phyloP scores from a whole-genome alignment of 352 stramenopile genomes.

The Phytophthora uliginosa region DNA sequence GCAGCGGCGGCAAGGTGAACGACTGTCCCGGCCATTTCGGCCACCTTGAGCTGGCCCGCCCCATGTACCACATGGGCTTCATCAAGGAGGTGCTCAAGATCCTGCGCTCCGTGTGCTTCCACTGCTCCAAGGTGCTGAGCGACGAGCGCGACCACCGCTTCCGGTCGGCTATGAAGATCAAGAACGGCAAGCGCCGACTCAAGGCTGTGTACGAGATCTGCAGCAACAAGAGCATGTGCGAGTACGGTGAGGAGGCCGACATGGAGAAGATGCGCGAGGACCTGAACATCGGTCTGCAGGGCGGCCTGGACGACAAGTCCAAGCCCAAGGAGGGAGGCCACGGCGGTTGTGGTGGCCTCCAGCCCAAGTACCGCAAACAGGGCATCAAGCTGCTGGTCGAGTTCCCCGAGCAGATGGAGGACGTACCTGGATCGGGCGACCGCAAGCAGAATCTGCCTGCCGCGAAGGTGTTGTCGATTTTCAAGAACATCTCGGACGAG shows the following conservation, averaged over 20 bases:
- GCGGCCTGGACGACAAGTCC: constrained; percentile 84
- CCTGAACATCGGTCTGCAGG: constrained; percentile 87
- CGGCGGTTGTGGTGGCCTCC: constrained; percentile 84
- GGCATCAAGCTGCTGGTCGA: constrained; percentile 97
- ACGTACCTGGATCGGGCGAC: constrained; percentile 95
- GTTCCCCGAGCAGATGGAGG: constrained; percentile 96
- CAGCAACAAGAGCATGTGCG: constrained; percentile 91
- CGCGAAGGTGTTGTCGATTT: constrained; percentile 96
- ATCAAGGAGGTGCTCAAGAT: constrained; percentile 97
- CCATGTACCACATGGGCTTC: constrained; percentile 99
- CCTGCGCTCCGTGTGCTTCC: constrained; percentile 97
- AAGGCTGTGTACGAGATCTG: constrained; percentile 97
- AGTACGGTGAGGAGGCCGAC: constrained; percentile 86
- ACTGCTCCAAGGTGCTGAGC: constrained; percentile 97
- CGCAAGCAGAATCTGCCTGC: constrained; percentile 98
- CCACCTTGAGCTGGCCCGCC: constrained; percentile 98
- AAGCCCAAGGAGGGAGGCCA: constrained; percentile 86
- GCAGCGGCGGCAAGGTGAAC: constrained; percentile 95
- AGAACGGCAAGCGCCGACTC: constrained; percentile 92
- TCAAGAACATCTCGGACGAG: constrained; percentile 98
- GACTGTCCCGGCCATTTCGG: constrained; percentile 99
- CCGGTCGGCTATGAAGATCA: constrained; percentile 86
- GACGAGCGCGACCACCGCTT: constrained; percentile 91
- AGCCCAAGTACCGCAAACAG: constrained; percentile 97
- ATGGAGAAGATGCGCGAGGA: constrained; percentile 93